These are phyloP conservation scores for Xanthoconium purpureum DNA, from an alignment of 768 basidiomycete genomes.

Conservation along the genomic window DNA sequence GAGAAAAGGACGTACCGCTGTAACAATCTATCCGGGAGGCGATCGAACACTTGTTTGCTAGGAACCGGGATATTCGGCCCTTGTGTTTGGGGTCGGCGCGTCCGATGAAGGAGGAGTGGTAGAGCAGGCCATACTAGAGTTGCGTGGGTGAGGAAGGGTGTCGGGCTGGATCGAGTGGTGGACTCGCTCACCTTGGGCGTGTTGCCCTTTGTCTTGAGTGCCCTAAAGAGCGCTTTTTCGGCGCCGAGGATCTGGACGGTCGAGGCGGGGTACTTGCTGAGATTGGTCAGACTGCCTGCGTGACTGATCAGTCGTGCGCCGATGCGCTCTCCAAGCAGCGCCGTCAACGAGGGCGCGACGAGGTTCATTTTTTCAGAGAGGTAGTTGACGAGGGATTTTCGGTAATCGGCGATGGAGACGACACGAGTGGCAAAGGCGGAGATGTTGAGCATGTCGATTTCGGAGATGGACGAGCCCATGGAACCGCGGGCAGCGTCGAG, in stretches of 20 bases:
- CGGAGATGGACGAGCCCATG: constrained; percentile 89
- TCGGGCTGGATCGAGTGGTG: background rate
- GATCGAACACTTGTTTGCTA: constrained; percentile 98
- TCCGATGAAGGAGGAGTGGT: constrained; percentile 95
- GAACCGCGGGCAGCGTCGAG: constrained; percentile 92
- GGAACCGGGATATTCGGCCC: constrained; percentile 97
- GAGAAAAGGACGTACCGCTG: constrained; percentile 49
- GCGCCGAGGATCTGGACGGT: constrained; percentile 98
- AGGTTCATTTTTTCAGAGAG: constrained; percentile 96
- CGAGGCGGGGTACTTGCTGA: constrained; percentile 97
- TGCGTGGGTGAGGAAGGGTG: background rate
- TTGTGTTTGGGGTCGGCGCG: constrained; percentile 93
- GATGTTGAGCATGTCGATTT: constrained; percentile 96
- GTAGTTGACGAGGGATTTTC: constrained; percentile 84
- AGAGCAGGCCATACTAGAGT: constrained; percentile 89
- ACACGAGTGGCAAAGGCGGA: constrained; percentile 87
- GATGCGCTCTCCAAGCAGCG: constrained; percentile 87
- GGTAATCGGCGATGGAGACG: constrained; percentile 89
- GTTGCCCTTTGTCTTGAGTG: constrained; percentile 97
- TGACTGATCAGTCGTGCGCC: constrained; percentile 92
- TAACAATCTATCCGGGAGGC: constrained; percentile 97
- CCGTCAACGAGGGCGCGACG: constrained; percentile 91
- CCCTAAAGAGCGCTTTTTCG: constrained; percentile 96
- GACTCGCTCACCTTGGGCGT: constrained; percentile 74
- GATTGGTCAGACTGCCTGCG: constrained; percentile 92